These are phyloP conservation scores for Exophiala sp. DNA, from an alignment of 2,329 filamentous ascomycete genomes.

Conservation along the genomic window DNA sequence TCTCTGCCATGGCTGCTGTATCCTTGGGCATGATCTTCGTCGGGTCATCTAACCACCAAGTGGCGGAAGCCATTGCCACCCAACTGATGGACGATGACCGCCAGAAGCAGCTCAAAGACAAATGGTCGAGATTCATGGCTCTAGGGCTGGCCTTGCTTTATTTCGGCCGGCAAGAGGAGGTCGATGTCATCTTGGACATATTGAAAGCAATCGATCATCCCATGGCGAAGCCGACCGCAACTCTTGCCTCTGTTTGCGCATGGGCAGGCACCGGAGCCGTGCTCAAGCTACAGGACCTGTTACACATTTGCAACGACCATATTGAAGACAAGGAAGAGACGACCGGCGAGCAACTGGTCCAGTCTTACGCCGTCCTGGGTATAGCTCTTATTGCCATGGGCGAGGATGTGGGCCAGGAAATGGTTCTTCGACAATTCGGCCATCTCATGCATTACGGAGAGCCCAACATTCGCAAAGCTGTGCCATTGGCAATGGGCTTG, in stretches of 20 bases:
- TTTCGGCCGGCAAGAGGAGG: slow-evolving; percentile 95
- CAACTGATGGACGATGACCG: slow-evolving; percentile 92
- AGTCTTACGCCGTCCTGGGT: slow-evolving; percentile 92
- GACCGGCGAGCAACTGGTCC: slow-evolving; percentile 89
- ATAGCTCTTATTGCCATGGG: slow-evolving; percentile 95
- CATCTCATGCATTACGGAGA: slow-evolving; percentile 99
- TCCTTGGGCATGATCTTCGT: slow-evolving; percentile 87
- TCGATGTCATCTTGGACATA: slow-evolving; percentile 95
- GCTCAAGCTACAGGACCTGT: slow-evolving; percentile 90
- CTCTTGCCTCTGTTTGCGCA: slow-evolving; percentile 91
- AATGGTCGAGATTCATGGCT: slow-evolving; percentile 96
- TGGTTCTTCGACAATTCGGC: slow-evolving; percentile 95
- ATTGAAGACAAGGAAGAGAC: slow-evolving; percentile 91
- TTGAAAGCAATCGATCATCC: slow-evolving; percentile 95
- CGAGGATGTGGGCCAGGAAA: slow-evolving; percentile 96
- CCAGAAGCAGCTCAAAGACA: slow-evolving; percentile 85
- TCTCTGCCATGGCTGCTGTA: slow-evolving; percentile 91
- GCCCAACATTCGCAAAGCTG: slow-evolving; percentile 91
- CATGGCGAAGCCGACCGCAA: slow-evolving; percentile 91
- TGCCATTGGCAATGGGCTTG: slow-evolving; percentile 92
- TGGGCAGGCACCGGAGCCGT: slow-evolving; percentile 98
- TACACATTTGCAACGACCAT: slow-evolving; percentile 97
- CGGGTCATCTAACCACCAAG: slow-evolving; percentile 82
- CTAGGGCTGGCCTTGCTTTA: slow-evolving; percentile 88
- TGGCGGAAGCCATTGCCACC: slow-evolving; percentile 85